Conservation (phyloP, 306 rosid species). For the Corylus americana region DNA sequence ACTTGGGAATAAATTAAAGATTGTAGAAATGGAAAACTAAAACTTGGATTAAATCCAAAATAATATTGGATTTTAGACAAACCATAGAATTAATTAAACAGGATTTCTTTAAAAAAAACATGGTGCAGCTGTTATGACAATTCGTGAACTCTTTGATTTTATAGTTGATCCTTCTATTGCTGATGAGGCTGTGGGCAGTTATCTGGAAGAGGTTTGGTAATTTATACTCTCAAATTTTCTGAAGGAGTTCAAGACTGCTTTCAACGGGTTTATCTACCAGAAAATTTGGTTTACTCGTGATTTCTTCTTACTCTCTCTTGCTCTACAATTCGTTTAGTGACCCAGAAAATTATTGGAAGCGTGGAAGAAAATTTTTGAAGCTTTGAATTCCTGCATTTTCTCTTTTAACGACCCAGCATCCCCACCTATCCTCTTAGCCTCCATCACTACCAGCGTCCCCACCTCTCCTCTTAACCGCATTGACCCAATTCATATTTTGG, state of each 20-base stretch:
- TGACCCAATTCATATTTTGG: too few relatives aligned
- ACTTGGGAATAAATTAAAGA: background rate
- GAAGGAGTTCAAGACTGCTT: conserved; percentile 19
- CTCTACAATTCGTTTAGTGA: too few relatives aligned
- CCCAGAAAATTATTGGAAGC: too few relatives aligned
- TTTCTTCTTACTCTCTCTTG: too few relatives aligned
- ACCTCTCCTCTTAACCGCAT: too few relatives aligned
- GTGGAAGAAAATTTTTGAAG: too few relatives aligned
- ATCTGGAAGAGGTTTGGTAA: conserved; percentile 74
- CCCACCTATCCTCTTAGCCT: too few relatives aligned
- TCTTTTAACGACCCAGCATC: too few relatives aligned
- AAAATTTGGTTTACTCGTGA: too few relatives aligned
- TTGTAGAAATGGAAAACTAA: background rate
- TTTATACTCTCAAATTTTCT: conserved; percentile 1
- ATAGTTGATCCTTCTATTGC: conserved; percentile 80
- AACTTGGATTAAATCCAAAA: background rate
- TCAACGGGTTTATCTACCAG: background rate
- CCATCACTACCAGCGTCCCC: too few relatives aligned
- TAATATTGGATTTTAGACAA: background rate
- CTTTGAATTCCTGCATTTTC: too few relatives aligned
- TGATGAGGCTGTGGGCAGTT: conserved; percentile 69
- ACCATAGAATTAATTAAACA: conserved; percentile 29
- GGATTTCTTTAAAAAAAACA: conserved; percentile 75
- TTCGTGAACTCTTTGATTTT: conserved; percentile 82
- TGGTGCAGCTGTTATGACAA: conserved; percentile 93